A percentile compares a stretch with the other conserved stretches of the same genome.
These are phyloP conservation scores for Dictyostelium purpureum DNA, from an alignment of 78 protist species.

Conservation along the genomic window DNA sequence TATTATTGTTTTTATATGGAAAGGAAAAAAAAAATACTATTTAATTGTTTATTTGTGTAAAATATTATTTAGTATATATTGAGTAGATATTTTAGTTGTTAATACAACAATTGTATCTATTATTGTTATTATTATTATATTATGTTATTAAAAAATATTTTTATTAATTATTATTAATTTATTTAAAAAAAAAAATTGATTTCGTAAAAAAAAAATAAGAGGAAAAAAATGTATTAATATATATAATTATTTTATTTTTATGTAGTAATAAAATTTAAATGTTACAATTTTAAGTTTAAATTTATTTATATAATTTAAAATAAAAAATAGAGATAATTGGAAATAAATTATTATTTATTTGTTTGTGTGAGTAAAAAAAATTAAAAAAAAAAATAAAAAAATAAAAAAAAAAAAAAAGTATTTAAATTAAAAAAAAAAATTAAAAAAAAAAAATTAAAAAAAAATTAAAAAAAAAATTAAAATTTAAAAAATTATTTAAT, in stretches of 20 bases:
- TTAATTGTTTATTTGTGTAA: background rate
- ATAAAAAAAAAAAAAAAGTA: background rate
- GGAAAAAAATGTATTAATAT: background rate
- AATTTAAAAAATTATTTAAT: background rate
- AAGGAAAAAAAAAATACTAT: too few relatives aligned
- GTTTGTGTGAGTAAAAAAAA: background rate
- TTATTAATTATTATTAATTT: background rate
- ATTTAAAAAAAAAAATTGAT: background rate
- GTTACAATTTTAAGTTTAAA: too few relatives aligned
- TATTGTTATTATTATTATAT: too few relatives aligned
- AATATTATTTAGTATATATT: too few relatives aligned
- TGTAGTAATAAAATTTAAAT: too few relatives aligned
- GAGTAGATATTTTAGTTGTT: background rate
- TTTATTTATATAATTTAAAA: background rate
- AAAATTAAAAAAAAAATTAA: background rate
- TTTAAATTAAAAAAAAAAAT: background rate
- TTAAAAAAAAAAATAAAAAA: background rate
- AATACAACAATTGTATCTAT: constrained; percentile 1
- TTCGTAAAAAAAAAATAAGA: background rate
- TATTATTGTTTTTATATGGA: too few relatives aligned
- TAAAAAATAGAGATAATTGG: background rate
- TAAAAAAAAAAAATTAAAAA: background rate
- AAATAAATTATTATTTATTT: background rate
- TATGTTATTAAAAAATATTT: too few relatives aligned
- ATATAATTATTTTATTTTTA: too few relatives aligned